Evolutionary conservation across 441 rosid species (phyloP), one percentile per base, ranked within the genome.

Genomic region (Cnidoscolus chayamansa): DNA sequence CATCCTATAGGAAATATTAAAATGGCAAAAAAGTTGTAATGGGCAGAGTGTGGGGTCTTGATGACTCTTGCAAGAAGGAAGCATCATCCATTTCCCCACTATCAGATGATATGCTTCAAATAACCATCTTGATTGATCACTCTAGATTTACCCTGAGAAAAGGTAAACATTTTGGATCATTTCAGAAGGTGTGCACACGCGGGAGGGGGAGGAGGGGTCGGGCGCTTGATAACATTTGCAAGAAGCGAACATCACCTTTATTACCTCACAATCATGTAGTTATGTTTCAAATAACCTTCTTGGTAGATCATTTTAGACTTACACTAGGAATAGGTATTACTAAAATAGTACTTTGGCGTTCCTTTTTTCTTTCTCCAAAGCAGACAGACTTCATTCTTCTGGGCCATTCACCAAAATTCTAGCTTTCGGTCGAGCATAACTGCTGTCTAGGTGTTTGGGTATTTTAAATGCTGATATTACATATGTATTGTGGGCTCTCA

Each of bases 1-100:
- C 60, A 67, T 67, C 0, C n/a, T 30, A 67, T 10, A 30, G 71
- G 53, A 53, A 37, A 68, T 32, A 54, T 50, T 17, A 19, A 40
- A 55, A 40, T 68, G 47, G 53, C 17, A 40, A 2, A 15, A 56
- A 69, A 69, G 54, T 56, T 56, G 30, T 17, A 55, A 67, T 55
- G 10, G 19, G 49, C 32, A 50, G 43, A 19, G 8, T 1, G 72
- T 68, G 62, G 62, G 71, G 25, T 51, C 61, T 58, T 58, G 62
- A 54, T 20, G 66, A 63, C 48, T 37, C 50, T 37, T 35, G 62
- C 32, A 35, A 53, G 47, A 48, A 10, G 32, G n/a, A 68, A 17
- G 53, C 35, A 55, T 19, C 48, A 67, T 51, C 60, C 60, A 10
- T 62, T 62, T 62, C 13, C 15, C 30, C 20, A 62, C 20, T 37